Conservation (phyloP, 2,329 filamentous ascomycete genomes). For the Tolypocladium capitatum region DNA sequence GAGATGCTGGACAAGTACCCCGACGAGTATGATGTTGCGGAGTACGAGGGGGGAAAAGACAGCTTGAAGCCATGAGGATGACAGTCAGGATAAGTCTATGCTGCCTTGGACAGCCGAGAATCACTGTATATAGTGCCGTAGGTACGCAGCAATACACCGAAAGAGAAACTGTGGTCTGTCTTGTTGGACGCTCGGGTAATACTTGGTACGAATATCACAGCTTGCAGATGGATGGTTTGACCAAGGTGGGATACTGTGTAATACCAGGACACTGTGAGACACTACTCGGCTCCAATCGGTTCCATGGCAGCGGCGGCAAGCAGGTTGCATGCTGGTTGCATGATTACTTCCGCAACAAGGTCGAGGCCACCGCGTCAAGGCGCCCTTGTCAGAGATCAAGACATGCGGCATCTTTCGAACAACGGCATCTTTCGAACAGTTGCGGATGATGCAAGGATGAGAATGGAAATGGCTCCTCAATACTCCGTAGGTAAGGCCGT, state of each 20-base stretch:
- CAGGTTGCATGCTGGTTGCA: not conserved
- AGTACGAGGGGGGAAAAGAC: conserved; percentile 60
- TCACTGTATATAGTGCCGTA: not conserved
- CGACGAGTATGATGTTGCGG: conserved; percentile 74
- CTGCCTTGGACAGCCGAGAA: not conserved
- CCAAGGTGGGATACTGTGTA: not conserved
- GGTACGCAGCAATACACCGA: not conserved
- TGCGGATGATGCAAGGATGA: not conserved
- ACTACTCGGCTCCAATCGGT: not conserved
- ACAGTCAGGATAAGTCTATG: not conserved
- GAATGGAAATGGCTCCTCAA: not conserved
- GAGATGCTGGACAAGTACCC: conserved; percentile 76
- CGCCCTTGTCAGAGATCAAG: not conserved
- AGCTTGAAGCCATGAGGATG: conserved; percentile 34
- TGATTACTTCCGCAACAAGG: not conserved
- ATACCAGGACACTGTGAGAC: not conserved
- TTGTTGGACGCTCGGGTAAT: not conserved
- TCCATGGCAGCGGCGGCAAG: not conserved
- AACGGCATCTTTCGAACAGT: too few species aligned
- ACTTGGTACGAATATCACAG: not conserved
- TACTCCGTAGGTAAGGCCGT: not conserved
- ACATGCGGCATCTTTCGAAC: not conserved
- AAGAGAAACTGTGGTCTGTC: not conserved
- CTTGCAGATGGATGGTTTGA: not conserved
- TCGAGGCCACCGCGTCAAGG: not conserved